Base-by-base conservation (phyloP, 2,329 filamentous ascomycete species). In the Scolecobasidium constrictum region DNA sequence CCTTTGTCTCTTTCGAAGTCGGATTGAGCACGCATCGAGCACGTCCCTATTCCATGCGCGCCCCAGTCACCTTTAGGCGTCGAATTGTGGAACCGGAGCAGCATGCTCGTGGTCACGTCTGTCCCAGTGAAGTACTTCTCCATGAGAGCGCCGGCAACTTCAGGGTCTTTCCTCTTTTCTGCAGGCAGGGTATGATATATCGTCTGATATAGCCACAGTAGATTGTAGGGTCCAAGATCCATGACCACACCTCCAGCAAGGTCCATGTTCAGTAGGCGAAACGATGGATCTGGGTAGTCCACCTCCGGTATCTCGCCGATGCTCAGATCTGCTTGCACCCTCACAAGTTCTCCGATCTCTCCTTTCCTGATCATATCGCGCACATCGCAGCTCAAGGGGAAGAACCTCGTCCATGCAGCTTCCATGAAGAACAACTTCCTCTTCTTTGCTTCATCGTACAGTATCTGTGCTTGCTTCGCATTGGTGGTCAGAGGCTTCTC, bases 401-500 rank as follows among this genome's bases (percentile, higher is more conserved):
- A 92, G 66, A 81, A 92, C 46, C 87, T 72, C 31, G 86, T 93
- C 86, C 86, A 94, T 17, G 93, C 84, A 34, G 85, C 85, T 48
- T 65, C 62, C 61, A 65, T 65, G 20, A 65, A 46, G 49, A 64
- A 63, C 26, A 64, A 56, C 57, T 46, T 75, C 74, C 86, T 88
- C 55, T 75, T 71, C 58, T 68, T 75, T 5, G 87, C 87, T 46
- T 75, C 79, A 48, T 81, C 76, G 40, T 80, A 74, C 19, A 94
- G 71, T 58, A 78, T 78, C 61, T 75, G 77, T 18, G 83, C 69
- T 64, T 94, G 86, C 9, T 76, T 69, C 3, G 82, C 85, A 49
- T 82, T 94, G 48, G 90, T 83, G 1, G 86, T 93, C 53, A 94
- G 81, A 0, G 86, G 77, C 70, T 94, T 94, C 63, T 94, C 87